Conservation (phyloP, 352 stramenopile species). For the Pilasporangium apinafurcum region DNA sequence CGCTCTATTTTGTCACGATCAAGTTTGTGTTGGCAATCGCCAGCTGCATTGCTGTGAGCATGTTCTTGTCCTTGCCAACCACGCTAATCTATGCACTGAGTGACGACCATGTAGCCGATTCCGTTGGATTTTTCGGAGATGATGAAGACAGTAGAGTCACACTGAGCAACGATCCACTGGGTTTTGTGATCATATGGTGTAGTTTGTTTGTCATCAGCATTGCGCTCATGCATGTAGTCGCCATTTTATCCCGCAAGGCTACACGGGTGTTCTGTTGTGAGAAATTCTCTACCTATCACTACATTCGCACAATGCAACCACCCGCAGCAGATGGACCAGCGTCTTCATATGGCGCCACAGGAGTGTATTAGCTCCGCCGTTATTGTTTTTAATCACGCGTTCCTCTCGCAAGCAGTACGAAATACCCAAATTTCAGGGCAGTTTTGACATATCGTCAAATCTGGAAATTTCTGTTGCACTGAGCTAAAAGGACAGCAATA, state of each 20-base stretch:
- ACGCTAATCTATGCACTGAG: conserved; percentile 9
- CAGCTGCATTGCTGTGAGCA: conserved; percentile 24
- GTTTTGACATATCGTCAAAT: no score
- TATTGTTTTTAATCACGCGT: no score
- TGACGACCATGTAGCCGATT: conserved; percentile 13
- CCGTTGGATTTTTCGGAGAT: conserved; percentile 17
- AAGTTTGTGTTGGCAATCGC: conserved; percentile 54
- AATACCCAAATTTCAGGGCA: no score
- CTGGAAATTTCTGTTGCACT: no score
- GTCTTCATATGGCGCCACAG: neutral
- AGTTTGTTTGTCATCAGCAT: conserved; percentile 48
- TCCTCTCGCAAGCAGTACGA: no score
- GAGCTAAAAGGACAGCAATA: no score
- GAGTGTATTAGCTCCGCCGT: neutral
- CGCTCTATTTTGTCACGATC: conserved; percentile 57
- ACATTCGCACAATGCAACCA: conserved; percentile 31
- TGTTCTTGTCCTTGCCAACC: conserved; percentile 25
- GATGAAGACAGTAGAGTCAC: conserved; percentile 15
- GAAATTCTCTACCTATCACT: conserved; percentile 41
- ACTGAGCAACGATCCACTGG: conserved; percentile 24
- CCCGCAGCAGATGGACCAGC: no score
- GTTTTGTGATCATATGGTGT: conserved; percentile 29
- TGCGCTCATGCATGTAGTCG: conserved; percentile 47
- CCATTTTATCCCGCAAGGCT: conserved; percentile 27
- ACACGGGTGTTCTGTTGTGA: conserved; percentile 69